Base-by-base conservation (phyloP, 352 stramenopile genomes). In the Elongisporangium undulatum region DNA sequence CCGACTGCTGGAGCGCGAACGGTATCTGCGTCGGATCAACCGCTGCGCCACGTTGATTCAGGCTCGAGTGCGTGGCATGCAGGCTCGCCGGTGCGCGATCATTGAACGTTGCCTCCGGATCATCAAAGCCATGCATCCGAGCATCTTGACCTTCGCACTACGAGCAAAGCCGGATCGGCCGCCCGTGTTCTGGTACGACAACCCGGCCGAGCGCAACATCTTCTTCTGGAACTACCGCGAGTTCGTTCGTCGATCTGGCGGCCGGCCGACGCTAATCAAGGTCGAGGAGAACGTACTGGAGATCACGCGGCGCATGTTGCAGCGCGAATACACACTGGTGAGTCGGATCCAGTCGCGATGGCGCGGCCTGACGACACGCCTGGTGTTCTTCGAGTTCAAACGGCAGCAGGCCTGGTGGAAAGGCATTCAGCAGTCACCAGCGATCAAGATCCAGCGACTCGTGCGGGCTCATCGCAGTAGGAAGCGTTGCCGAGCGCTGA, bases 151-250 rank as follows among this genome's bases (percentile, higher is more conserved):
- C 22, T 75, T 67, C 48, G 81, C 80, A 0, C 49, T 87, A 15
- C 55, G 56, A 9, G 57, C 61, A 22, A 56, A 63, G 9, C 66
- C 74, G 0, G 72, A 86, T 53, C 66, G 67, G 16, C 57, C 66
- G 16, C 71, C 75, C 2, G 77, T 94, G n/a, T 92, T 92, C 56
- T 94, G 85, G 82, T 92, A 94, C 67, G 66, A 87, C 7, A 87
- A 78, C 55, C 58, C 68, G 1, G 72, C 68, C 2, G 83, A 94
- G 58, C 63, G 87, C 8, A 61, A 59, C 49, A 72, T 90, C 9
- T 75, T 92, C 34, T 84, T 76, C 53, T 89, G 75, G 77, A 82
- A 92, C 59, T 92, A 94, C 62, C 72, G 83, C 15, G 81, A 91
- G 55, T 90, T 91, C 58, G 80, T 90, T 52, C 79, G 78, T 2